phyloP scores from a whole-genome alignment of 2,329 filamentous ascomycete genomes.

The Fusarium longipes region DNA sequence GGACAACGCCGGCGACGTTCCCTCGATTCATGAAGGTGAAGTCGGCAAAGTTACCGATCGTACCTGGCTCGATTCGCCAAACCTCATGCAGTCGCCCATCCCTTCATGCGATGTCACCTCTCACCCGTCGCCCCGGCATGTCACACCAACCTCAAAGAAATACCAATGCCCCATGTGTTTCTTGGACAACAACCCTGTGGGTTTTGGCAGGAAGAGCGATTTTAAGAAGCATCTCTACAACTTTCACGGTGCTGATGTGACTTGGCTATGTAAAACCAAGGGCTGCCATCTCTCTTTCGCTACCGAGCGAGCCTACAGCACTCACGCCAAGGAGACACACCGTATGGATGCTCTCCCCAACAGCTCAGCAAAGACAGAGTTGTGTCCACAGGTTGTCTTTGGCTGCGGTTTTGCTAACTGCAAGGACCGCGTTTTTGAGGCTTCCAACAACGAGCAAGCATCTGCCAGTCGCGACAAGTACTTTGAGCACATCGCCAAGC shows the following conservation, averaged over 20 bases:
- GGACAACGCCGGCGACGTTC: conserved; percentile 50
- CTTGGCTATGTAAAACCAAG: conserved; percentile 58
- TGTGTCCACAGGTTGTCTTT: conserved; percentile 59
- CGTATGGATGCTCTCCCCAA: conserved; percentile 56
- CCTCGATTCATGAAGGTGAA: conserved; percentile 52
- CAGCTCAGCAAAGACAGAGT: conserved; percentile 55
- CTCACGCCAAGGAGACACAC: conserved; percentile 58
- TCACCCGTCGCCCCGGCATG: conserved; percentile 52
- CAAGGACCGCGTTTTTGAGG: conserved; percentile 58
- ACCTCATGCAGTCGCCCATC: conserved; percentile 52
- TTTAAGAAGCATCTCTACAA: conserved; percentile 63
- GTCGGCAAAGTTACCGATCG: conserved; percentile 50
- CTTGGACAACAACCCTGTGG: conserved; percentile 58
- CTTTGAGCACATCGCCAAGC: conserved; percentile 61
- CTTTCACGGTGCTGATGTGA: conserved; percentile 57
- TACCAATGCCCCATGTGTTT: conserved; percentile 61
- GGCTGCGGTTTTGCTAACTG: conserved; percentile 57
- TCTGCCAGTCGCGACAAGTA: conserved; percentile 55
- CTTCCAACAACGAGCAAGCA: conserved; percentile 52
- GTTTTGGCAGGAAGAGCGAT: conserved; percentile 60
- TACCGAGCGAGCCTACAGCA: conserved; percentile 59
- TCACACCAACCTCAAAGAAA: conserved; percentile 55
- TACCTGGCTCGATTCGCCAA: conserved; percentile 56
- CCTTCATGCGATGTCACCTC: conserved; percentile 50
- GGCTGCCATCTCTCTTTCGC: conserved; percentile 58